A percentile compares a stretch with the other conserved stretches of the same genome.
Evolutionary conservation across 2,329 filamentous ascomycete genomes (phyloP).

Genomic region (Penicillium occitanis): DNA sequence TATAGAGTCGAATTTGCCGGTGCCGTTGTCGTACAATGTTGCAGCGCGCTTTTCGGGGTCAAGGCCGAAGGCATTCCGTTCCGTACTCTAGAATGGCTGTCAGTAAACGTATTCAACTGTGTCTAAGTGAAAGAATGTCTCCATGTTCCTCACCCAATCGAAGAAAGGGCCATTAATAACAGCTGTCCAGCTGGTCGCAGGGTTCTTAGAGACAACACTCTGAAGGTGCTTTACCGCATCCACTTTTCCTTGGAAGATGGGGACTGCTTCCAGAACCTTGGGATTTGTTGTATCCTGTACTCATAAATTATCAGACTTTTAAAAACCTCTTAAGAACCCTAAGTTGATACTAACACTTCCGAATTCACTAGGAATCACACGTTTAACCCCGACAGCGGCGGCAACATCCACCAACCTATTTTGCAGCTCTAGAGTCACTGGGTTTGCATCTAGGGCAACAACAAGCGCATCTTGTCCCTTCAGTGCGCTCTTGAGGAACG

Average conservation of each 20-base stretch:
- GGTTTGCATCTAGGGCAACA: conserved; percentile 2
- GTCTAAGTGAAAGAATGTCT: background rate
- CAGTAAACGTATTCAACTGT: background rate
- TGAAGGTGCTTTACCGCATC: conserved; percentile 11
- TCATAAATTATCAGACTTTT: background rate
- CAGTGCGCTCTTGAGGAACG: conserved; percentile 9
- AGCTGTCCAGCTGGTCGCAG: conserved; percentile 14
- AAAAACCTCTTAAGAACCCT: background rate
- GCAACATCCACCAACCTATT: conserved; percentile 12
- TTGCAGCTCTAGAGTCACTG: conserved; percentile 9
- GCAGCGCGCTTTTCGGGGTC: conserved; percentile 14
- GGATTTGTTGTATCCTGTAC: conserved; percentile 13
- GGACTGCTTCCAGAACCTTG: conserved; percentile 6
- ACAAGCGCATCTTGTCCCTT: conserved; percentile 16
- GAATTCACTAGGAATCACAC: conserved; percentile 19
- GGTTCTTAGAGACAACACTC: background rate
- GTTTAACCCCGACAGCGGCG: conserved; percentile 14
- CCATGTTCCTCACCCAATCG: conserved; percentile 14
- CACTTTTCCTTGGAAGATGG: conserved; percentile 14
- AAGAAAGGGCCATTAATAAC: conserved; percentile 18
- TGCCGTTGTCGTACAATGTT: conserved; percentile 15
- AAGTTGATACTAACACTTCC: conserved; percentile 15
- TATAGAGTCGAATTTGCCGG: conserved; percentile 14
- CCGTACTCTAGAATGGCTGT: background rate
- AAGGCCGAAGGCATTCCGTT: conserved; percentile 12